Evolutionary conservation across 2,329 filamentous ascomycete species (phyloP).

Genomic region (Ilyonectria sp.): DNA sequence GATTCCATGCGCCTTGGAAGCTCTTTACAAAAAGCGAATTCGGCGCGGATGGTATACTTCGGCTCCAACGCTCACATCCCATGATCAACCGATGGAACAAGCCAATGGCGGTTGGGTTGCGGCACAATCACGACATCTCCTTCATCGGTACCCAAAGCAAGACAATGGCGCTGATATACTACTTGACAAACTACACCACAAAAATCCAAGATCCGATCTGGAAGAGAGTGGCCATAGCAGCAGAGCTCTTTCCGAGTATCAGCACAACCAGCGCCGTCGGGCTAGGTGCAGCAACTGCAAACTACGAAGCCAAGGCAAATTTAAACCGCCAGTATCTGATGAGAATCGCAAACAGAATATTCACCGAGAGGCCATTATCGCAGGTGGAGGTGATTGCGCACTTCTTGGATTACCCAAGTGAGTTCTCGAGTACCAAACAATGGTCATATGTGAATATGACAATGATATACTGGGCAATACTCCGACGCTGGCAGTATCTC

Average conservation of each 20-base stretch:
- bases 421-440: too few relatives aligned
- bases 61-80: not conserved
- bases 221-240: constrained; percentile 16
- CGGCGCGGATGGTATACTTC: too few relatives aligned
- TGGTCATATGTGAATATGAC: too few relatives aligned
- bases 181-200: constrained; percentile 19
- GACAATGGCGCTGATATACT: constrained; percentile 20
- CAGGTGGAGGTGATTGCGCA: too few relatives aligned
- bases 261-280: not conserved
- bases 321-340: constrained; percentile 16
- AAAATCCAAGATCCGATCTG: constrained; percentile 23
- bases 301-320: constrained; percentile 13
- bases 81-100: constrained; percentile 22
- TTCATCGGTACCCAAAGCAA: constrained; percentile 25
- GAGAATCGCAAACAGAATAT: too few relatives aligned
- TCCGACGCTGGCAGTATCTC: not conserved
- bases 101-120: not conserved
- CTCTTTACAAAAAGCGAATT: too few relatives aligned
- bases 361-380: too few relatives aligned
- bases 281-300: not conserved
- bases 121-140: constrained; percentile 23
- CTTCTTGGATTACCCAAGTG: too few relatives aligned
- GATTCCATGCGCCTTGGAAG: not conserved
- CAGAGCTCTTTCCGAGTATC: constrained; percentile 5
- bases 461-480: too few relatives aligned